phyloP scores from a whole-genome alignment of 2,329 filamentous ascomycete species.

The Massarina eburnea region DNA sequence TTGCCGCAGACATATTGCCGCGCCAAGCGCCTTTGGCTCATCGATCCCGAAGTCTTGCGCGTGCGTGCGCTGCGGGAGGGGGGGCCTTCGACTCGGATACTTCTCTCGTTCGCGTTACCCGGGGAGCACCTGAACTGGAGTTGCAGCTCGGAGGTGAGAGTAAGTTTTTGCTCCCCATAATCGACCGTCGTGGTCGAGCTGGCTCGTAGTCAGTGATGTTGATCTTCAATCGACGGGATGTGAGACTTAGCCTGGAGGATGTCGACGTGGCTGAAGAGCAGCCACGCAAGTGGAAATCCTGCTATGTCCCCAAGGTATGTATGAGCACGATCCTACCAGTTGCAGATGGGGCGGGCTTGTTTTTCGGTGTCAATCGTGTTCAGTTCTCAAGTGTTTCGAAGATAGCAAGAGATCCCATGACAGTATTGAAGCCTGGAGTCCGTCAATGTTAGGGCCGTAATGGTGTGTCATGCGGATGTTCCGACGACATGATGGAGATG shows the following conservation, averaged over 20 bases:
- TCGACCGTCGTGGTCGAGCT: neutral
- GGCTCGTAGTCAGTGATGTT: neutral
- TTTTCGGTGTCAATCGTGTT: too few relatives aligned
- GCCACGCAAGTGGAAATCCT: neutral
- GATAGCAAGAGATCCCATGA: too few relatives aligned
- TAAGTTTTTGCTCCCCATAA: slow-evolving; percentile 1
- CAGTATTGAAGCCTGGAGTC: too few relatives aligned
- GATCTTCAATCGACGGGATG: neutral
- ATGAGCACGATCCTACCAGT: too few relatives aligned
- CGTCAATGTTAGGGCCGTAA: too few relatives aligned
- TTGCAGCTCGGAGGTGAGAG: neutral
- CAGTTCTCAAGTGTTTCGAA: too few relatives aligned
- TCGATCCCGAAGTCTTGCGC: too few relatives aligned
- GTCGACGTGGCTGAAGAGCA: neutral
- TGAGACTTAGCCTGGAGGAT: neutral
- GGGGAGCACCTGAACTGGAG: neutral
- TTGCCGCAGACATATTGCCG: too few relatives aligned
- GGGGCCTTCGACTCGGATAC: neutral
- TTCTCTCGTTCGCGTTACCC: slow-evolving; percentile 6
- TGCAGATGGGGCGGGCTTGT: too few relatives aligned
- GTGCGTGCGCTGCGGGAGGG: neutral
- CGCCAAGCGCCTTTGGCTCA: too few relatives aligned
- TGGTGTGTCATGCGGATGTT: too few relatives aligned
- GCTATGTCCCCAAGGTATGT: neutral
- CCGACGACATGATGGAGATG: too few relatives aligned